Base-by-base conservation (phyloP, 169 alveolate species). In the Toxoplasma gondii region DNA sequence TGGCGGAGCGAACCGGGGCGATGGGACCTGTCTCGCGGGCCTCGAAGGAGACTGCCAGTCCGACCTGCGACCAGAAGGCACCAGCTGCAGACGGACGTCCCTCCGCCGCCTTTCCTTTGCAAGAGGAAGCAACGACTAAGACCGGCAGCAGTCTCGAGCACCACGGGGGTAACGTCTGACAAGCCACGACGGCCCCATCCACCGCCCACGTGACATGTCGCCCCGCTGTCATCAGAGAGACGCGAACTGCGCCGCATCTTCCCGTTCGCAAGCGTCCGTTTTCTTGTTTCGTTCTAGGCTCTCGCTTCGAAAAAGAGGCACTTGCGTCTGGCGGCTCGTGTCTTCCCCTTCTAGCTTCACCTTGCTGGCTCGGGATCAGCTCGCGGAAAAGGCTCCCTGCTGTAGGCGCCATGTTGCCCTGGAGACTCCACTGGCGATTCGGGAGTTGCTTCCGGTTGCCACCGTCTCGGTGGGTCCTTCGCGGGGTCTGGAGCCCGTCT, bases 121-220 rank as follows among this genome's bases (percentile, higher is more conserved):
- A 29, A 4, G 74, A 64, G 31, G 74, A 4, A 1, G 74, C 24
- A 24, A 92, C 44, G 64, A 92, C 83, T 34, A 92, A 31, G 36
- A 92, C 95, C 0, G 95, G 95, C n/a, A 92, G 58, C n/a, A 92
- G 92, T n/a, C 58, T 49, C 27, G 93, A 41, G 90, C 95, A 69
- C 9, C 83, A 53, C n/a, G 92, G 95, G 10, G 95, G 95, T 38
- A 92, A 78, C 87, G 54, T 54, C 92, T 92, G 95, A 10, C 92
- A 69, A 2, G 95, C 95, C 5, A 82, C 92, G 0, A 92, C 74
- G 34, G 86, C 87, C 29, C 88, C 92, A 9, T 92, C 74, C 0
- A 58, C 81, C 45, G 53, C 43, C 95, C 95, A 92, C 69, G 88
- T 64, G 49, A 92, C 38, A 82, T 84, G 93, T n/a, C 95, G 88